Evolutionary conservation across 1,284 basidiomycete genomes (phyloP), one percentile per base, ranked within the genome.

Genomic region (Tausonia pullulans): DNA sequence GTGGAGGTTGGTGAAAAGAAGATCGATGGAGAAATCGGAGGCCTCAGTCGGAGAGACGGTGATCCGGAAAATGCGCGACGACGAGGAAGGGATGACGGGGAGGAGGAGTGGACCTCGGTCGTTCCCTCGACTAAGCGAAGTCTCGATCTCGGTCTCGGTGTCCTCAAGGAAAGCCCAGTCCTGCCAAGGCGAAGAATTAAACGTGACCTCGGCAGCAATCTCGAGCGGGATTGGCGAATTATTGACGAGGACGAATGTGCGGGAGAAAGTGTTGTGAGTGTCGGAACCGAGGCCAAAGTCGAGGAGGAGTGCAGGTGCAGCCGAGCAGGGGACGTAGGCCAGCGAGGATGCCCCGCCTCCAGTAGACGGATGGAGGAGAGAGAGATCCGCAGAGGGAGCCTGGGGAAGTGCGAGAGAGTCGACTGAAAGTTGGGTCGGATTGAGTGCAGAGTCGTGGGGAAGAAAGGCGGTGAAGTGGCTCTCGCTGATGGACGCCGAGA

Each of bases 401-500:
- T 58, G 46, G 57, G 57, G 48, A 58, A 6, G 43, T n/a, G 16
- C n/a, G 27, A 16, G 57, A 58, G 52, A 53, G 52, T 53, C 14
- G 9, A 53, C 14, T 8, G 52, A 53, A 13, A 27, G 14, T 53
- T 53, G 52, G 7, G 52, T n/a, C 52, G 52, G 39, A 8, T 53
- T 27, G 9, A 27, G 52, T 16, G 52, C 14, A 53, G 52, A 53
- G n/a, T n/a, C 14, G 52, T 13, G 8, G 11, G 52, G 52, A 9
- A 72, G 69, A 0, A 71, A 71, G 0, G 71, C 69, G 5, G 74
- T 71, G 69, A 76, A 76, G 54, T 73, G 67, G 5, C 74, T 74
- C 55, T 71, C 68, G 63, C 75, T 75, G 50, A 76, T 72, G 3
- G 74, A 74, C 4, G 75, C 75, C 63, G 73, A 74, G 67, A 75